Evolutionary conservation across 768 basidiomycete genomes (phyloP), one percentile per base, ranked within the genome.

Genomic region (Fibroporia radiculosa): DNA sequence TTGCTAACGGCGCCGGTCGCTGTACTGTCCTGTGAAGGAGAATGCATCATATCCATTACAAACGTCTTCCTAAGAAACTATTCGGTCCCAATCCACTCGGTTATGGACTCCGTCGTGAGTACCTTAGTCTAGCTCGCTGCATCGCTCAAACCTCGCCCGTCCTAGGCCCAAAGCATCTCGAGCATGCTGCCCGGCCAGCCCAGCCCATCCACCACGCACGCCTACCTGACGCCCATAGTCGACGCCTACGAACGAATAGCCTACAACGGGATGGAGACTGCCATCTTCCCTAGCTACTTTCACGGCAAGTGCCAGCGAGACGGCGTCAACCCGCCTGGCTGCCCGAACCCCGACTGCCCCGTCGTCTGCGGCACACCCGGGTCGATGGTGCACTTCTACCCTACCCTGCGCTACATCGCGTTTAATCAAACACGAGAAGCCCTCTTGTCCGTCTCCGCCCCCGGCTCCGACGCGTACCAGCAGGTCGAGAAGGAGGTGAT

Each of bases 351-450:
- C 27, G 77, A 87, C 55, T 89, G 85, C 57, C 76, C 82, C 18
- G 74, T 85, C 44, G 75, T 86, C 25, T 88, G 85, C 50, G 84
- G 86, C 55, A 88, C 85, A 4, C 83, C 86, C n/a, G 84, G 85
- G 8, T 87, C 84, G 2, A 62, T 89, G 52, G 73, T 82, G 8
- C 83, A 86, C 62, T 83, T 77, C 64, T 87, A 71, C 62, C 40
- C 65, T 6, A 67, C 53, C 23, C 66, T 87, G 16, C 56, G 62
- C 26, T 61, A 54, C 39, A 74, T 81, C 58, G 76, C 69, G 11
- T 79, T 66, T 61, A 64, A 74, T 40, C 47, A 68, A 38, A 73
- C 71, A 18, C 53, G 46, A 26, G 45, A 53, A 16, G 46, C 68
- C 28, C 53, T 80, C 24, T 44, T 58, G 29, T 53, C 58, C 3